These are phyloP conservation scores for Phytophthora aleatoria DNA, from an alignment of 352 stramenopile genomes.

Conservation along the genomic window DNA sequence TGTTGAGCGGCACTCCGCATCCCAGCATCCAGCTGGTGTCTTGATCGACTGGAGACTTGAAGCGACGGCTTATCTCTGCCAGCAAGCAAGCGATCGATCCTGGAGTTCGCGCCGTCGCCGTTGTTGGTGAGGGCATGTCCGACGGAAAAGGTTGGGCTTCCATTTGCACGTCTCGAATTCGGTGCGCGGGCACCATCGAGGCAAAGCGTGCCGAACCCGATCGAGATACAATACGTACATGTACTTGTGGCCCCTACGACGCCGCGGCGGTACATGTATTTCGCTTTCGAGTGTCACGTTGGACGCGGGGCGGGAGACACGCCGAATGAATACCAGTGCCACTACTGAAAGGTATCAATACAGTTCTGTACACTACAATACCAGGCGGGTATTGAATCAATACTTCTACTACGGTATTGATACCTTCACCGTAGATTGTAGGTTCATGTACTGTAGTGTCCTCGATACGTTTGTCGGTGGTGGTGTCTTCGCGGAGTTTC, in stretches of 20 bases:
- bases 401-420: background rate
- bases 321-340: constrained; percentile 17
- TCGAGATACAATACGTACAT: background rate
- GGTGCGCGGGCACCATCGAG: constrained; percentile 18
- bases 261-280: constrained; percentile 1
- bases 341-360: background rate
- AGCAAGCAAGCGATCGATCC: constrained; percentile 1
- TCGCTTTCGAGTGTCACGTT: constrained; percentile 19
- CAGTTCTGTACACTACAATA: no score
- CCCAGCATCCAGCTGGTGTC: constrained; percentile 29
- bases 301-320: constrained; percentile 19
- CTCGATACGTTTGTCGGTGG: no score
- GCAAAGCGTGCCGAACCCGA: constrained; percentile 2
- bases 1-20: constrained; percentile 13
- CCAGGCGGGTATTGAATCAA: no score
- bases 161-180: constrained; percentile 18
- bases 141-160: constrained; percentile 13
- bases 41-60: constrained; percentile 27
- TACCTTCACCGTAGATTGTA: background rate
- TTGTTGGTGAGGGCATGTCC: constrained; percentile 3
- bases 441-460: no score
- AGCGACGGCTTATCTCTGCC: constrained; percentile 21
- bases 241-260: constrained; percentile 3
- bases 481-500: background rate
- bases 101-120: background rate